Base-by-base conservation (phyloP, 352 stramenopile species). In the Globisporangium heterothallicum region DNA sequence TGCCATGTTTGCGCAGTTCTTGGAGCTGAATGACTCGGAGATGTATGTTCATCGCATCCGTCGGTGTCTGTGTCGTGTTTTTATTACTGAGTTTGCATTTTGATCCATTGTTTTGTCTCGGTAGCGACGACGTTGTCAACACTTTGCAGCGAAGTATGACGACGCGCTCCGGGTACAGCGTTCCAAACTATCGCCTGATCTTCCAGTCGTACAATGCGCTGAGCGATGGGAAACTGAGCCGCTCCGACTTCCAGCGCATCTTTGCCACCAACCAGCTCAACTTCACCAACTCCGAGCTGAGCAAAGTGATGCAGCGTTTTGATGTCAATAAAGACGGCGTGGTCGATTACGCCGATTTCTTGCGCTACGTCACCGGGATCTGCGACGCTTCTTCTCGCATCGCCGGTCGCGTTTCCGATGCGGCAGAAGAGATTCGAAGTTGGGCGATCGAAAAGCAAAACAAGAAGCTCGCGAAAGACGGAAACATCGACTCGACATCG, bases 361-460 rank as follows among this genome's bases (percentile, higher is more conserved):
- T 92, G 14, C 74, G 76, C 19, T 92, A 87, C 50, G 70, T 90
- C 25, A 90, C 81, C 5, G 81, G 81, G 6, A 62, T 88, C 27
- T 92, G 81, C 24, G 81, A 92, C 32, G 70, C 67, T 5, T 76
- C 71, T 14, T 36, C 67, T 21, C 68, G 81, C n/a, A 68, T 67
- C 19, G 81, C 81, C 0, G 53, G 60, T 5, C 68, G 81, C 32
- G 64, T 92, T 8, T 74, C 75, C 9, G 71, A 73, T 6, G 73
- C 81, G 19, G 77, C 78, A 3, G 78, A 88, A n/a, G 72, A 76
- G 47, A 63, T 92, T 26, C 76, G 76, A 29, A 58, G 50, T 8
- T 92, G 81, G 81, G 78, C 78, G 12, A 74, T 85, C 16, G 81
- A 89, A 50, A 79, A 72, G 19, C 81, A 92, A 49, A 92, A 87